Base-by-base conservation (phyloP, 805 yeast genomes). In the Yueomyces sinensis region DNA sequence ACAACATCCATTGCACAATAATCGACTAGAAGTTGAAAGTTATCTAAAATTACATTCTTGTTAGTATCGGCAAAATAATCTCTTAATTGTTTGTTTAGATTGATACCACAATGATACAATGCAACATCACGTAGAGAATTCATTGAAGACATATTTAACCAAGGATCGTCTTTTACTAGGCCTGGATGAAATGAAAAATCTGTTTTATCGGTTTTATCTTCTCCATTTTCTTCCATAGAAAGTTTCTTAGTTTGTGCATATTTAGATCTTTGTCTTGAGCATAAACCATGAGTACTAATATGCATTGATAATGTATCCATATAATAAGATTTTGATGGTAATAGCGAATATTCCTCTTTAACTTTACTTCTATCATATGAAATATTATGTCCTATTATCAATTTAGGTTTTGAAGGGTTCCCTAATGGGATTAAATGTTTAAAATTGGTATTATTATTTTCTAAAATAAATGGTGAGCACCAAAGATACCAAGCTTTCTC, bases 301-400 rank as follows among this genome's bases (percentile, higher is more conserved):
- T 91, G 99, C 15, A 91, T 59, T 1, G 96, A 79, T 86, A 89
- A 82, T 1, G 94, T 87, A 55, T 91, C 99, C 38, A 93, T 43
- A 48, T 63, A 91, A 56, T 84, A 86, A 2, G 82, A 81, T 43
- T 77, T 74, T 1, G 94, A 65, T 31, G 65, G 70, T 23, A 62
- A 55, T 25, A 87, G 51, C 45, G 68, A 66, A 58, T 91, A 91
- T 52, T 91, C 98, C 36, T 91, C 96, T 22, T 62, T 44, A 1
- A 89, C 73, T 25, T 94, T 66, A 1, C 95, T 89, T 31, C 99
- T 67, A 56, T 91, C 99, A 50, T 76, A 91, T 5, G 91, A 76
- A 3, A 91, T 78, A 49, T 89, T 86, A 54, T 84, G 95, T 0
- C 99, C 99, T 3, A 93, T 68, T 2, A 91, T 65, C 5, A 91